Evolutionary conservation across 495 filamentous ascomycete species (phyloP).

Genomic region (Penicillium tannophilum): DNA sequence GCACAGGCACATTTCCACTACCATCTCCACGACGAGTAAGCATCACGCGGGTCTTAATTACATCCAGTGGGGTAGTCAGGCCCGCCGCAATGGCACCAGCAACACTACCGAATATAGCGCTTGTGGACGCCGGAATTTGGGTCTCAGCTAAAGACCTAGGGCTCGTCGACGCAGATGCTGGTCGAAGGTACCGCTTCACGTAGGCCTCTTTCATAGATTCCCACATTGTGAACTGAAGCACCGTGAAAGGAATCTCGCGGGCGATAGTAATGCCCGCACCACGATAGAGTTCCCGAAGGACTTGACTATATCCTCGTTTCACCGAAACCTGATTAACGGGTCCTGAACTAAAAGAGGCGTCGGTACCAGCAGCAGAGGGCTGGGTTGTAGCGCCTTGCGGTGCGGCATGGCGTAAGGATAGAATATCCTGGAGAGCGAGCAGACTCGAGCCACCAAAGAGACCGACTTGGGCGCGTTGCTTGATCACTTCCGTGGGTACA

Average conservation of each 20-base stretch:
- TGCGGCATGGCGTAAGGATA: constrained; percentile 48
- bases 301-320: constrained; percentile 51
- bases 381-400: not conserved
- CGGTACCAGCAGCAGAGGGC: not conserved
- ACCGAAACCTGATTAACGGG: constrained; percentile 15
- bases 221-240: constrained; percentile 98
- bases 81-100: constrained; percentile 86
- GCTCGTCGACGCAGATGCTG: constrained; percentile 3
- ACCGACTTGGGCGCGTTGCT: constrained; percentile 90
- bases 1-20: constrained; percentile 45
- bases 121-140: constrained; percentile 72
- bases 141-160: constrained; percentile 13
- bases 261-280: constrained; percentile 90
- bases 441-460: constrained; percentile 58
- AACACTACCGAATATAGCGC: constrained; percentile 80
- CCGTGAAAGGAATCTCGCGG: constrained; percentile 95
- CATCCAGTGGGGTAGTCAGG: constrained; percentile 90
- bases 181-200: constrained; percentile 36
- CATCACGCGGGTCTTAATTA: constrained; percentile 97
- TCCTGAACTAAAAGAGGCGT: not conserved
- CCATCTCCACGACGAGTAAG: constrained; percentile 56
- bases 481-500: constrained; percentile 95
- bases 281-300: constrained; percentile 83
- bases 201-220: constrained; percentile 77
- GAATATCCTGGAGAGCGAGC: constrained; percentile 66